Percentiles rank a stretch among this genome's conserved stretches.
phyloP scores from a whole-genome alignment of 2,329 filamentous ascomycete species.

The Microsporum canis region DNA sequence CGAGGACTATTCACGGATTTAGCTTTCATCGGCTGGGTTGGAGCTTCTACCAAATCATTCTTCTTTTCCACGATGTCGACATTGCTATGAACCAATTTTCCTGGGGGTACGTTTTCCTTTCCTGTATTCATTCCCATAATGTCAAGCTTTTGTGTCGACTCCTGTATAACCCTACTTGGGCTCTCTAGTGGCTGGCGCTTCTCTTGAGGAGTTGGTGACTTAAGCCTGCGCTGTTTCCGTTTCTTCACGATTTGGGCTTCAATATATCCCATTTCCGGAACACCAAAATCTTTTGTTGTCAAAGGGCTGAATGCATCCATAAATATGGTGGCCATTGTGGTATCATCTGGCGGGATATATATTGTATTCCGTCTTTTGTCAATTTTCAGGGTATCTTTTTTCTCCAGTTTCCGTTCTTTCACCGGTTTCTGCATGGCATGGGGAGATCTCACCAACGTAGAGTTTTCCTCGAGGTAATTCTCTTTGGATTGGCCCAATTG shows the following conservation, averaged over 20 bases:
- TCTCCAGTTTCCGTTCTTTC: conserved; percentile 10
- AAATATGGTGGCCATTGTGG: conserved; percentile 32
- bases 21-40: neutral
- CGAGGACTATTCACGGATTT: neutral
- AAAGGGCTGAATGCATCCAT: conserved; percentile 35
- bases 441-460: conserved; percentile 1
- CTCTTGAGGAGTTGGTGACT: conserved; percentile 13
- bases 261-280: conserved; percentile 23
- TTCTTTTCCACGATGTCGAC: neutral
- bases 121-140: conserved; percentile 45
- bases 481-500: conserved; percentile 3
- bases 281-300: conserved; percentile 20
- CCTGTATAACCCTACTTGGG: conserved; percentile 31
- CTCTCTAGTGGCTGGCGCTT: conserved; percentile 39
- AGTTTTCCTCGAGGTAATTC: neutral
- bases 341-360: conserved; percentile 35
- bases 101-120: conserved; percentile 53
- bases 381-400: conserved; percentile 20
- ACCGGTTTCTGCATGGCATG: conserved; percentile 11
- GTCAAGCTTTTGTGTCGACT: conserved; percentile 33
- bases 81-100: conserved; percentile 14
- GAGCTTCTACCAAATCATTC: neutral
- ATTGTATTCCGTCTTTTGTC: conserved; percentile 29
- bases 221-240: conserved; percentile 17
- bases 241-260: conserved; percentile 27